These are phyloP conservation scores for Stylonectria norvegica DNA, from an alignment of 2,329 filamentous ascomycete genomes.

Conservation along the genomic window DNA sequence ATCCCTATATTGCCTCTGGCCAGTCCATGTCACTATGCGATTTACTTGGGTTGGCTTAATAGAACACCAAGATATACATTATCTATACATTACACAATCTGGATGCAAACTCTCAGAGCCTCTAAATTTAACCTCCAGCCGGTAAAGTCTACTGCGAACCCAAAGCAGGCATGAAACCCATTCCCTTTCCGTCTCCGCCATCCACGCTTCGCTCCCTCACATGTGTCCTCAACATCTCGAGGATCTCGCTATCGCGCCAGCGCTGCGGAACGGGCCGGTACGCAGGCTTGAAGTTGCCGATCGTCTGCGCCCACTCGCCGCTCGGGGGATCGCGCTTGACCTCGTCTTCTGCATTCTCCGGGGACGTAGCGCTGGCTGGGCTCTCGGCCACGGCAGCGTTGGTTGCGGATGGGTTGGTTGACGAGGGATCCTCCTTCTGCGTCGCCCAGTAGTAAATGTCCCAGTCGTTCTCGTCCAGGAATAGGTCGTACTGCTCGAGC, in stretches of 20 bases:
- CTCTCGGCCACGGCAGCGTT: conserved; percentile 16
- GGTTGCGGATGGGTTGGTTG: conserved; percentile 36
- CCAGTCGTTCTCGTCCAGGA: conserved; percentile 99
- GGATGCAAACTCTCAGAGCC: too few relatives aligned
- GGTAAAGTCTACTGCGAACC: conserved; percentile 17
- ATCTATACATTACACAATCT: too few relatives aligned
- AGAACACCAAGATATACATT: too few relatives aligned
- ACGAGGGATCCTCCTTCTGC: conserved; percentile 61
- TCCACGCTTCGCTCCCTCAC: conserved; percentile 59
- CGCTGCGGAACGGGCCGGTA: conserved; percentile 84
- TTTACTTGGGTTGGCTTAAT: too few relatives aligned
- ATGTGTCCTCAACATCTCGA: conserved; percentile 74
- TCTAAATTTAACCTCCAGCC: too few relatives aligned
- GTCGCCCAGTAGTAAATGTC: conserved; percentile 99
- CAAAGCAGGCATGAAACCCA: conserved; percentile 57
- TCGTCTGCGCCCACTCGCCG: conserved; percentile 95
- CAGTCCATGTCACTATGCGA: too few relatives aligned
- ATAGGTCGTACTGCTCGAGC: conserved; percentile 80
- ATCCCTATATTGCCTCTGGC: too few relatives aligned
- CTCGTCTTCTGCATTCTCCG: conserved; percentile 25
- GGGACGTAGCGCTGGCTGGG: conserved; percentile 18
- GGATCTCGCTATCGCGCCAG: conserved; percentile 80
- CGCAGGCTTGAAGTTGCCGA: conserved; percentile 89
- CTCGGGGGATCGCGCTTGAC: conserved; percentile 34
- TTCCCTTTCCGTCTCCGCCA: conserved; percentile 41